These are phyloP conservation scores for Iris pallida DNA, from an alignment of 116 monocot genomes.

Conservation along the genomic window DNA sequence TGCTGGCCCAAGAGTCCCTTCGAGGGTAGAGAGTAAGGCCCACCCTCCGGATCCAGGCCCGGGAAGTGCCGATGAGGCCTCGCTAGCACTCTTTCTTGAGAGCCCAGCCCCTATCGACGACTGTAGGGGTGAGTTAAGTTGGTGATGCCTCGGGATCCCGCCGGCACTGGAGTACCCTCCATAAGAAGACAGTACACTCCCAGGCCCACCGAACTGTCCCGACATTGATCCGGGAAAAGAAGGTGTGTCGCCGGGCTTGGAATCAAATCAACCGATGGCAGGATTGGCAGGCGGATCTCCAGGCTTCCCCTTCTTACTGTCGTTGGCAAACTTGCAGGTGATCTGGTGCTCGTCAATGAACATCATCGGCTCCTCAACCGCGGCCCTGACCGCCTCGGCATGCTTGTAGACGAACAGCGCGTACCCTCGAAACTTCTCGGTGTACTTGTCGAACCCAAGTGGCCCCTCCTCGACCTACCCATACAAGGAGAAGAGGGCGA, in stretches of 20 bases:
- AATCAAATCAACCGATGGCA: conserved; percentile 4
- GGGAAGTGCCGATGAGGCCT: conserved; percentile 27
- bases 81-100: conserved; percentile 21
- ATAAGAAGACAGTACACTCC: conserved; percentile 37
- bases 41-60: conserved; percentile 31
- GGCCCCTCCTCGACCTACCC: conserved; percentile 94
- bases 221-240: conserved; percentile 31
- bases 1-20: conserved; percentile 50
- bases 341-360: conserved; percentile 60
- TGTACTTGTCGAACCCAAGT: conserved; percentile 83
- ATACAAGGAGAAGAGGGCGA: conserved; percentile 53
- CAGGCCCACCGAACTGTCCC: conserved; percentile 50
- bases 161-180: conserved; percentile 26
- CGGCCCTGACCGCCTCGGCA: conserved; percentile 55
- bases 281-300: conserved; percentile 9
- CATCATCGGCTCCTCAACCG: conserved; percentile 71
- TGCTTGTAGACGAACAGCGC: conserved; percentile 94
- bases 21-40: conserved; percentile 45
- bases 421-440: conserved; percentile 74
- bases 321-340: conserved; percentile 63
- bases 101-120: conserved; percentile 31
- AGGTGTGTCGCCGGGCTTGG: conserved; percentile 28
- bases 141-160: conserved; percentile 29
- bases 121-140: conserved; percentile 33
- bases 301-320: conserved; percentile 79